Evolutionary conservation across 495 filamentous ascomycete species (phyloP).

Genomic region (Penicillium ucsense): DNA sequence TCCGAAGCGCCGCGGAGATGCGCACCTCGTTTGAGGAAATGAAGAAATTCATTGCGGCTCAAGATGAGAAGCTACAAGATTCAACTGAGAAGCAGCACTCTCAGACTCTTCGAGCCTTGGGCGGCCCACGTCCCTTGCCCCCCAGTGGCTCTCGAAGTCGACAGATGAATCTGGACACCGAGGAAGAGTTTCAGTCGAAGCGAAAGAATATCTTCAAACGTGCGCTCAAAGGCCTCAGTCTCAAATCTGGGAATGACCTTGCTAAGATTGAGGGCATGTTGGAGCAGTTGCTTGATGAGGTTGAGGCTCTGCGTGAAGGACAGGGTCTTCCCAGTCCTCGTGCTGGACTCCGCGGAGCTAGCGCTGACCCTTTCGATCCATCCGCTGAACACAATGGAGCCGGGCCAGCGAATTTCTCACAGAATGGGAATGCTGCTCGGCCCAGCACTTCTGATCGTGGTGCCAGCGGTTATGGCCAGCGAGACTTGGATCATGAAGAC

Average conservation of each 20-base stretch:
- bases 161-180: conserved; percentile 48
- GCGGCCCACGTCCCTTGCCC: conserved; percentile 81
- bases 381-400: conserved; percentile 75
- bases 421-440: conserved; percentile 61
- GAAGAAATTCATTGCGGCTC: conserved; percentile 81
- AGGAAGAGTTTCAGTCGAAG: conserved; percentile 69
- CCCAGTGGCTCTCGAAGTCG: conserved; percentile 35
- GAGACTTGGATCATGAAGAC: conserved; percentile 57
- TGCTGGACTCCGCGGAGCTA: conserved; percentile 21
- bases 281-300: conserved; percentile 79
- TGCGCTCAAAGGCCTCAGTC: conserved; percentile 77
- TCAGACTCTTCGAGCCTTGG: conserved; percentile 67
- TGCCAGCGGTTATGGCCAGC: conserved; percentile 71
- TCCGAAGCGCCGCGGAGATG: conserved; percentile 93
- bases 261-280: conserved; percentile 93
- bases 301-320: conserved; percentile 71
- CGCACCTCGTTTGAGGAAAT: conserved; percentile 94
- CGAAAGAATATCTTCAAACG: conserved; percentile 83
- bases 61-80: conserved; percentile 74
- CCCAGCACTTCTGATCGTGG: conserved; percentile 53
- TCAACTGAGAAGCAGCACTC: conserved; percentile 81
- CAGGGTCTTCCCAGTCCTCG: conserved; percentile 27
- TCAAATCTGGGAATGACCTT: conserved; percentile 80
- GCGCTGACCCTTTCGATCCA: conserved; percentile 50
- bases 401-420: conserved; percentile 64